Conservation (phyloP, 371 early-diverging fungal species). For the Mortierella sp. region DNA sequence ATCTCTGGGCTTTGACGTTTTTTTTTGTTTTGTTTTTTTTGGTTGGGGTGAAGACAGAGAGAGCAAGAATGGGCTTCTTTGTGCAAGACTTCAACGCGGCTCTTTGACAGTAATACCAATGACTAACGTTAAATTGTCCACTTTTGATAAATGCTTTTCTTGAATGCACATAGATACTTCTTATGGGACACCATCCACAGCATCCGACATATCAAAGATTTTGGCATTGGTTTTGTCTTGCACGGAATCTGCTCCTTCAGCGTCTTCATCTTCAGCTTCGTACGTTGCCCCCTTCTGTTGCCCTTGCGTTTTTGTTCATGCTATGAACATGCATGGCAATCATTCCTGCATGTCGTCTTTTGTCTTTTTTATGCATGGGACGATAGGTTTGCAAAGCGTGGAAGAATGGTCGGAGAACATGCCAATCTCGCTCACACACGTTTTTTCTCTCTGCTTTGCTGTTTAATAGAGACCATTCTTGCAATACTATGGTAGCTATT, state of each 20-base stretch:
- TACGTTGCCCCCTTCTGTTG: conserved; percentile 59
- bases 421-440: neutral
- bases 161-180: conserved; percentile 80
- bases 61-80: neutral
- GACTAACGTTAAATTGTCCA: conserved; percentile 25
- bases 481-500: conserved; percentile 89
- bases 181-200: conserved; percentile 89
- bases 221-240: conserved; percentile 86
- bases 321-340: neutral
- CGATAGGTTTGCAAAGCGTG: neutral
- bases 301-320: neutral
- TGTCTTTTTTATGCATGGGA: neutral
- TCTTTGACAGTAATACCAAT: conserved; percentile 7
- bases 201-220: conserved; percentile 75
- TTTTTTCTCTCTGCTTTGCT: no score
- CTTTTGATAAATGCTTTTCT: neutral
- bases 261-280: conserved; percentile 81
- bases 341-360: neutral
- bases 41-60: neutral
- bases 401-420: neutral
- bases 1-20: neutral
- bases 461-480: conserved; percentile 76
- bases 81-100: neutral
- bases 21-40: neutral
- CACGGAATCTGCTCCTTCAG: conserved; percentile 87